Conservation (phyloP, 768 basidiomycete species). For the Tricholoma sp. region DNA sequence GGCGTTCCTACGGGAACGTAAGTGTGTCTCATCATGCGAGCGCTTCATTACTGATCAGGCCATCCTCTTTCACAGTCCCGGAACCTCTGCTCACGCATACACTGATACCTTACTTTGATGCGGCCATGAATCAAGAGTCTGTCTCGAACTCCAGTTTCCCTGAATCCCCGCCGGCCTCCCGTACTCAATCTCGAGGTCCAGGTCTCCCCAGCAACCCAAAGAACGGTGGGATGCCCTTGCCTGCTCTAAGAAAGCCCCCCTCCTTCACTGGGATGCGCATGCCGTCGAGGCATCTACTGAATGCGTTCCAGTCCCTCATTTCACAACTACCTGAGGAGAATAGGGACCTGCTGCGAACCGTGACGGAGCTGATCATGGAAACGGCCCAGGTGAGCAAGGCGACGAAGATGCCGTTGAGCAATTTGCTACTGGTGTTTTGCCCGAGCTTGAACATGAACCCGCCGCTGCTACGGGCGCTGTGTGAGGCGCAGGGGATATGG, state of each 20-base stretch:
- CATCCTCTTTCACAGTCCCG: conserved; percentile 54
- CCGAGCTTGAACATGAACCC: conserved; percentile 82
- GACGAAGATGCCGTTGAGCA: conserved; percentile 92
- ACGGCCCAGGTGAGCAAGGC: conserved; percentile 62
- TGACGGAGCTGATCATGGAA: conserved; percentile 72
- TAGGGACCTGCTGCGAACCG: conserved; percentile 76
- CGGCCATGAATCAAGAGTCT: conserved; percentile 58
- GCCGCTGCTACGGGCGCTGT: conserved; percentile 62
- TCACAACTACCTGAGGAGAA: conserved; percentile 72
- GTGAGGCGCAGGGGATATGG: conserved; percentile 72
- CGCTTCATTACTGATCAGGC: conserved; percentile 1
- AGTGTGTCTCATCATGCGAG: conserved; percentile 29
- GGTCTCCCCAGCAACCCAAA: conserved; percentile 14
- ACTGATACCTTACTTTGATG: conserved; percentile 73
- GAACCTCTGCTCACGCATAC: conserved; percentile 76
- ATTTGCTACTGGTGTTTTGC: conserved; percentile 82
- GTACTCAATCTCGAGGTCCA: conserved; percentile 14
- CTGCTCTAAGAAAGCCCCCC: conserved; percentile 62
- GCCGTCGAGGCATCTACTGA: conserved; percentile 53
- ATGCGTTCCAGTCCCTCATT: conserved; percentile 59
- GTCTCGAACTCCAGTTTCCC: conserved; percentile 26
- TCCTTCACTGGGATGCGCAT: conserved; percentile 55
- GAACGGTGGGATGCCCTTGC: conserved; percentile 26
- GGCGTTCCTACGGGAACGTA: conserved; percentile 87
- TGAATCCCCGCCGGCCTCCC: conserved; percentile 1